A percentile compares a stretch with the other conserved stretches of the same genome.
Evolutionary conservation across 2,329 filamentous ascomycete genomes (phyloP).

Genomic region (Aureobasidium sp.): DNA sequence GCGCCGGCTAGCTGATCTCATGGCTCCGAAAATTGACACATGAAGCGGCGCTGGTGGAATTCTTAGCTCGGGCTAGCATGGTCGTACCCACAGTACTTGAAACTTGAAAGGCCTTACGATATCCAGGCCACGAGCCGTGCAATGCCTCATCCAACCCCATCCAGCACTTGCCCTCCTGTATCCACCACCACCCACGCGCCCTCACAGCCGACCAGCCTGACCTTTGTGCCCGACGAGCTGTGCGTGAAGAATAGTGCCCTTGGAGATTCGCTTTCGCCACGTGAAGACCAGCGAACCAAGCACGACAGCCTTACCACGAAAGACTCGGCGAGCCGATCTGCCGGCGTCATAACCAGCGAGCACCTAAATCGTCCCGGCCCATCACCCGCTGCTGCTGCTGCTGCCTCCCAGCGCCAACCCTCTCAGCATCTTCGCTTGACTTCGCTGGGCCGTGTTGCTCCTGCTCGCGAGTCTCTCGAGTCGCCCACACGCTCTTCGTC

Average conservation of each 20-base stretch:
- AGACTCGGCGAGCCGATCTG: conserved; percentile 9
- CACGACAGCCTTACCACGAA: conserved; percentile 13
- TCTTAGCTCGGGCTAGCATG: conserved; percentile 15
- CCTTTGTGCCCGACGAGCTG: not conserved
- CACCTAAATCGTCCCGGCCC: not conserved
- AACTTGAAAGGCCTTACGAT: conserved; percentile 15
- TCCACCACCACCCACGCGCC: conserved; percentile 4
- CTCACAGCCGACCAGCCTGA: not conserved
- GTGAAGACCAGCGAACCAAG: conserved; percentile 4
- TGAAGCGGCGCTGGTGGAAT: conserved; percentile 10
- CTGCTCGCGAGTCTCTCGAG: not conserved
- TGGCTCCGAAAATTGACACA: conserved; percentile 14
- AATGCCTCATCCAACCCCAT: conserved; percentile 16
- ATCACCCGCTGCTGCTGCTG: conserved; percentile 1
- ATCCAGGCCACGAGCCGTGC: conserved; percentile 13
- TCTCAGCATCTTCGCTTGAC: conserved; percentile 8
- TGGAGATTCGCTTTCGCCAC: not conserved
- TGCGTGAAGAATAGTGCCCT: not conserved
- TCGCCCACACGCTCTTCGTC: conserved; percentile 1
- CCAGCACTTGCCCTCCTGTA: conserved; percentile 12
- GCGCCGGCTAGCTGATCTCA: conserved; percentile 14
- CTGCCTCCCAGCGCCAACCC: not conserved
- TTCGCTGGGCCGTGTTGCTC: conserved; percentile 12
- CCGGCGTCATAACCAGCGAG: not conserved
- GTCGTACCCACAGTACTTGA: conserved; percentile 17